Evolutionary conservation across 2,329 filamentous ascomycete genomes (phyloP), one percentile per base, ranked within the genome.

Genomic region (Achaetomium macrosporum): DNA sequence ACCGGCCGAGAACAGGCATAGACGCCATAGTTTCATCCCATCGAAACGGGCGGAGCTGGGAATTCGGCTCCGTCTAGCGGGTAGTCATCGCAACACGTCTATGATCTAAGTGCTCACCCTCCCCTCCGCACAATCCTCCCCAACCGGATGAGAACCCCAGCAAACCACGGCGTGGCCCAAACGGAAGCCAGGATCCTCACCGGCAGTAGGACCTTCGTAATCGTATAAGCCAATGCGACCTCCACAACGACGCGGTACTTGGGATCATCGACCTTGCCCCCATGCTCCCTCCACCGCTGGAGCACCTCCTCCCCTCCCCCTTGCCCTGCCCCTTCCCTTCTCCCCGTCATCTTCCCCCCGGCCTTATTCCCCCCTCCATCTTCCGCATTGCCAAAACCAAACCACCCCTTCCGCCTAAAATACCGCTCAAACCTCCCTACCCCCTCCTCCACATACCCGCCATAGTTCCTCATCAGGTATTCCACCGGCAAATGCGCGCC

Each of bases 91-190:
- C 36, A n/a, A 12, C 7, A 41, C 17, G 20, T 11, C 17, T 15
- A 35, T 35, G 33, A 16, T n/a, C 35, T n/a, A n/a, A 13, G 11
- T 19, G 25, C 17, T 43, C 25, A 50, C 31, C 37, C 16, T 2
- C 44, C 16, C 47, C 59, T 65, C 42, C 49, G 17, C 9, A 73
- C 62, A 11, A 65, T 17, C 13, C 58, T 59, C 47, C 65, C 67
- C 17, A 69, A 50, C 44, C 69, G 68, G 12, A 87, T 69, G 37
- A 88, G 72, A 19, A 80, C 72, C 41, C 84, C 79, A 1, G 91
- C 91, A 75, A 97, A 95, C 87, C 89, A 95, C 4, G 93, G 93
- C 43, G 93, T 96, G 13, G 81, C 86, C 89, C 88, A 95, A 4
- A 95, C 78, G 71, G 91, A 96, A 7, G 82, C 70, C 25, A 85